Evolutionary conservation across 2,329 filamentous ascomycete genomes (phyloP), one percentile per base, ranked within the genome.

Genomic region (Aspergillus niger): DNA sequence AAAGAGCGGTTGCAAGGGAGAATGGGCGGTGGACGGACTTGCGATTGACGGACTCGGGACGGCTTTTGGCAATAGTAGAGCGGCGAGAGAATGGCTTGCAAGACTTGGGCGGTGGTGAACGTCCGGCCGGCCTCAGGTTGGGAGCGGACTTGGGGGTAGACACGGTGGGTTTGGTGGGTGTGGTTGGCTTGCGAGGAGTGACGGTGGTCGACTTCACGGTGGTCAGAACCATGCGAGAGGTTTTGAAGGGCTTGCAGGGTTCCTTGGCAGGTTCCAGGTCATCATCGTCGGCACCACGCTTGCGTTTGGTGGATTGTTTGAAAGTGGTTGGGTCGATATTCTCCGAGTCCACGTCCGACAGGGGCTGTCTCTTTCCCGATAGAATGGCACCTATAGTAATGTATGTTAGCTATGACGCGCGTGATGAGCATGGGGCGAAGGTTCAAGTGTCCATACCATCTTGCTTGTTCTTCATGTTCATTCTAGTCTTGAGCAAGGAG

Each of bases 1-100:
- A 81, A 17, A 74, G 85, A 3, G 92, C 93, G 24, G 91, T 90
- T 72, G 95, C 90, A 61, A 97, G 87, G 56, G 90, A 93, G 77
- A 97, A 96, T 0, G 91, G 91, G 6, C 81, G 77, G n/a, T 79
- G 69, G 32, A 79, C 74, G 26, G 77, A 78, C 59, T 78, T 72
- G 57, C 71, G 80, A 62, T 79, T 78, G 54, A 84, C 77, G 1
- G 90, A 89, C 1, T 94, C 89, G 57, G 93, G 81, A 50, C 91
- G 90, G 48, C 84, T 81, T 74, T 88, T 81, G 5, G 85, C 82
- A n/a, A 83, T 83, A 15, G 83, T 85, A 61, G 86, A 86, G 52
- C 90, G 88, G 61, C 89, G 87, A 72, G 84, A 87, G 54, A 85
- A 86, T 44, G 92, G 81, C 64, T 92, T 86, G 55, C 87, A 86